A percentile compares a stretch with the other conserved stretches of the same genome.
Evolutionary conservation across 202 grass and related monocot species (phyloP).

Genomic region (Thinopyrum obtusiflorum): DNA sequence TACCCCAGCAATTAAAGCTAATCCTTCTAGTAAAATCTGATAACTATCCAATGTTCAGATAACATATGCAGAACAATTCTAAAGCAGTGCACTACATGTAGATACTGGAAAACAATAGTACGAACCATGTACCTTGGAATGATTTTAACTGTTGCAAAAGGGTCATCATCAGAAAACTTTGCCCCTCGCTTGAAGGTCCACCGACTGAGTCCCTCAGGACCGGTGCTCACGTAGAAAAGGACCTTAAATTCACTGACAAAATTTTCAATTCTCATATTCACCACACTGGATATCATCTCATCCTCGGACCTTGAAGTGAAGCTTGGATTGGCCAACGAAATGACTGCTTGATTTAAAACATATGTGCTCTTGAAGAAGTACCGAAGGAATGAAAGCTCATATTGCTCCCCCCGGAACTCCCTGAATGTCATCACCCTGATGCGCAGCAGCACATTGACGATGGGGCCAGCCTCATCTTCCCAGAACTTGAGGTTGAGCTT

Average conservation of each 20-base stretch:
- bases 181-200: not conserved
- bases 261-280: not conserved
- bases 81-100: not conserved
- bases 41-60: too few species aligned
- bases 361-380: conserved; percentile 11
- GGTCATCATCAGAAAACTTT: not conserved
- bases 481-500: conserved; percentile 26
- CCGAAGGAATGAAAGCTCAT: conserved; percentile 18
- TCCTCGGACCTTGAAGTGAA: not conserved
- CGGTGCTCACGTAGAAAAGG: not conserved
- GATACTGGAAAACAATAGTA: not conserved
- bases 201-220: not conserved
- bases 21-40: too few species aligned
- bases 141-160: not conserved
- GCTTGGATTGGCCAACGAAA: not conserved
- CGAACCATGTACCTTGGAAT: not conserved
- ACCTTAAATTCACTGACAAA: not conserved
- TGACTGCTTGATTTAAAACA: not conserved
- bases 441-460: not conserved
- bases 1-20: too few species aligned
- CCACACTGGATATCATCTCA: not conserved
- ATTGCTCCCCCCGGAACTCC: not conserved
- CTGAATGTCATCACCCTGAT: not conserved
- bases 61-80: not conserved
- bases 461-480: conserved; percentile 1